Evolutionary conservation across 2,329 filamentous ascomycete genomes (phyloP), one percentile per base, ranked within the genome.

Genomic region (Coniosporium tulheliwenetii): DNA sequence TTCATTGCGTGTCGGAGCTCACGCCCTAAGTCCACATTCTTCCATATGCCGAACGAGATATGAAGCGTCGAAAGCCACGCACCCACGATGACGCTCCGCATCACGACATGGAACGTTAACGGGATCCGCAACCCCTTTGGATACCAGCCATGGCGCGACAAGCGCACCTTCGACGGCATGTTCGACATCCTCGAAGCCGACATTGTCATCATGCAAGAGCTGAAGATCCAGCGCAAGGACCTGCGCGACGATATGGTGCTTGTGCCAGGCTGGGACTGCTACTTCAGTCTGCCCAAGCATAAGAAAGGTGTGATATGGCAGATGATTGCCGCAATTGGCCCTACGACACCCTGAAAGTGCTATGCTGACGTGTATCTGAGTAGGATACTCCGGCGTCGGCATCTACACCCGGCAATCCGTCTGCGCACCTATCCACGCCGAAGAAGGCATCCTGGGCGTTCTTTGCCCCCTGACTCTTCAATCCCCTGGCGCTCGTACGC

Each of bases 231-330:
- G 56, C 74, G 81, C 43, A 94, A 94, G 56, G 87, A 95, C 50
- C 67, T 98, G 1, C 73, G 70, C 34, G 91, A 96, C 69, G 91
- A 96, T 51, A 96, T 96, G 85, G 87, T 96, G 8, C 67, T 96
- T 30, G 77, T 96, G 0, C 78, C 84, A 0, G 91, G 91, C 10
- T 98, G 89, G 89, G 91, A 98, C 57, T 87, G 87, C 48, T 94
- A 81, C 62, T 95, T 95, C 62, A 95, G 86, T 56, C 67, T 98
- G 16, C 91, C 91, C 0, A 85, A 80, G 56, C 73, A 93, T 55
- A 96, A 96, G 60, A 96, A 95, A 68, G 89, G 85, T 81, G 63
- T 26, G 29, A 32, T 16, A 48, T 41, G 15, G 10, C 5, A 10
- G 34, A 37, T 37, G 8, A 39, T 50, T 29, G 31, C 31, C 32